These are phyloP conservation scores for Arachnomyces sp. DNA, from an alignment of 2,329 filamentous ascomycete species.

Conservation along the genomic window DNA sequence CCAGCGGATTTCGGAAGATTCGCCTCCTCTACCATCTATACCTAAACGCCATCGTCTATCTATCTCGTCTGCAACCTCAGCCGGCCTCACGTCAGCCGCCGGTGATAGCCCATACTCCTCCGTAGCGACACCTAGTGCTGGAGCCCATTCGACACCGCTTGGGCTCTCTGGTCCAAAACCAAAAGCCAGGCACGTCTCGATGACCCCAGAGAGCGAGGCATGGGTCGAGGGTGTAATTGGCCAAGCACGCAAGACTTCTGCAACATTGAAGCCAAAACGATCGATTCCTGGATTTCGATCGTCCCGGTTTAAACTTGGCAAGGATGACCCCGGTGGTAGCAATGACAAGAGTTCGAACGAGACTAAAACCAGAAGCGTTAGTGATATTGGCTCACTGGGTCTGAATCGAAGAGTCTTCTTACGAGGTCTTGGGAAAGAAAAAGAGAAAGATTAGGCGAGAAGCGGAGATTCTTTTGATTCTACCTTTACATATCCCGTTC, in stretches of 20 bases:
- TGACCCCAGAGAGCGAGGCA: conserved; percentile 39
- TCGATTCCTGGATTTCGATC: conserved; percentile 7
- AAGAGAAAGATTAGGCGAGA: not conserved
- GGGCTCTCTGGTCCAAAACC: conserved; percentile 40
- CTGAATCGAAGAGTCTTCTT: conserved; percentile 32
- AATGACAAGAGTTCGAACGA: conserved; percentile 12
- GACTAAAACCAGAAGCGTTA: conserved; percentile 30
- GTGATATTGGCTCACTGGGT: conserved; percentile 30
- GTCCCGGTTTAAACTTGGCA: not conserved
- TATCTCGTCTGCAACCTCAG: conserved; percentile 31
- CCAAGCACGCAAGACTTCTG: conserved; percentile 34
- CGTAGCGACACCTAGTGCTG: conserved; percentile 19
- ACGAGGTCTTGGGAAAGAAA: conserved; percentile 23
- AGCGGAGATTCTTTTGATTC: not conserved
- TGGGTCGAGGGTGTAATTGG: conserved; percentile 42
- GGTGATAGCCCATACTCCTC: conserved; percentile 20
- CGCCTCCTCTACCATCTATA: conserved; percentile 22
- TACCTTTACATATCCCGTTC: not conserved
- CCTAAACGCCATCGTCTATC: conserved; percentile 28
- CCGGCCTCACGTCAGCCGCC: conserved; percentile 22
- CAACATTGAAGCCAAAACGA: conserved; percentile 22
- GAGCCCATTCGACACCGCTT: conserved; percentile 27
- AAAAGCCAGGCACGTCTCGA: conserved; percentile 31
- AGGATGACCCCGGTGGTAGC: not conserved
- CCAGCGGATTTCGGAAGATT: conserved; percentile 20